Base-by-base conservation (phyloP, 331 rosid species). In the Pyrus hybrid region DNA sequence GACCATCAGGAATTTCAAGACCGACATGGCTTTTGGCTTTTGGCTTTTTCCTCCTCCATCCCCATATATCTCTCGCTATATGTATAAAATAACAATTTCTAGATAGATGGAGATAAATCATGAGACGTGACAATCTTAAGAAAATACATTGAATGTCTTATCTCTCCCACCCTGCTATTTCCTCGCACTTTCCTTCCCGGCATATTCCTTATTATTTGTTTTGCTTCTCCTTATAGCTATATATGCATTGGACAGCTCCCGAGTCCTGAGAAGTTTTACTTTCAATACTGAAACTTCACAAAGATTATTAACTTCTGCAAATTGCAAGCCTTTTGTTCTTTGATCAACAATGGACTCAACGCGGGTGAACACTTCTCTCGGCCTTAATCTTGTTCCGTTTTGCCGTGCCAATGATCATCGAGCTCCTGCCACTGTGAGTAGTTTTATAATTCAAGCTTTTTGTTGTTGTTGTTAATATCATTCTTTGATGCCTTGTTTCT, bases 331-430 rank as follows among this genome's bases (percentile, higher is more conserved):
- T 21, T 54, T 54, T 54, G 8, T 20, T 20, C 13, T 53, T 16
- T n/a, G 26, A 9, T 37, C n/a, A 17, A 14, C 63, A 21, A 85
- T 88, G 93, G 89, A 89, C 20, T 72, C 88, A 62, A 73, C 66
- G 45, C 58, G 83, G 74, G 45, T 80, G 10, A 72, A 84, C 53
- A 85, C 90, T 54, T 86, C 90, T 80, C 91, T 92, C 69, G 81
- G 87, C 66, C 97, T 92, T 49, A 88, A 84, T 68, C 54, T 78
- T 61, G 47, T 51, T 70, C 87, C 95, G 76, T 80, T 86, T 12
- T 23, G 68, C 8, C 63, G 23, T 9, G 53, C 66, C 20, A 7
- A 49, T 68, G 43, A 22, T 13, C 29, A 20, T 23, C 74, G 41
- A 28, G 25, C 21, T 72, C 77, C 56, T 74, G 88, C 83, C 47